These are phyloP conservation scores for Penicillium sp. DNA, from an alignment of 2,329 filamentous ascomycete genomes.

Conservation along the genomic window DNA sequence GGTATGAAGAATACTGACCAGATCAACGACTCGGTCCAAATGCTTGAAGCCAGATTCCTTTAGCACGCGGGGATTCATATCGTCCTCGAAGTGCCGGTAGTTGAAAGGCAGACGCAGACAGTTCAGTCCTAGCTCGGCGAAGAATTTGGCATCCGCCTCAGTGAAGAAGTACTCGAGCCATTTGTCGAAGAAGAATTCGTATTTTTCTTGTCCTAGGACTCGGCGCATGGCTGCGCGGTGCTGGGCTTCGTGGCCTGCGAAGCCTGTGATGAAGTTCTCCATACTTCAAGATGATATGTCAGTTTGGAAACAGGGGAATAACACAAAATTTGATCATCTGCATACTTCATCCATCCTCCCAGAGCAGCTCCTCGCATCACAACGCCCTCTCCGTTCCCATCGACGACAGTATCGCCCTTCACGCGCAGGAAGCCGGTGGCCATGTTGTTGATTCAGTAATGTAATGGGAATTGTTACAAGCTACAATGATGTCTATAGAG, in stretches of 20 bases:
- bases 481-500: neutral
- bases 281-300: constrained; percentile 36
- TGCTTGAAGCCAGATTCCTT: constrained; percentile 48
- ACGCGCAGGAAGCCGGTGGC: constrained; percentile 40
- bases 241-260: constrained; percentile 56
- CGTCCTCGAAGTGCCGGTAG: constrained; percentile 53
- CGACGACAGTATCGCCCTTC: constrained; percentile 45
- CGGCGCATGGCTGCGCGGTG: constrained; percentile 53
- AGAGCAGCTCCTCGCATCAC: constrained; percentile 50
- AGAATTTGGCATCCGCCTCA: constrained; percentile 57
- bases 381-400: constrained; percentile 43
- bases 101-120: constrained; percentile 61
- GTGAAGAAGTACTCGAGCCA: constrained; percentile 59
- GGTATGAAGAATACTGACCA: constrained; percentile 23
- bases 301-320: neutral
- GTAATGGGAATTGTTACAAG: neutral
- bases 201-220: constrained; percentile 55
- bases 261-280: constrained; percentile 65
- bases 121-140: constrained; percentile 55
- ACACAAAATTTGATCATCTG: neutral
- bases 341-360: constrained; percentile 46
- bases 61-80: constrained; percentile 46
- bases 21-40: constrained; percentile 46
- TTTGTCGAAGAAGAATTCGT: constrained; percentile 59
- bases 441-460: constrained; percentile 20